A percentile compares a stretch with the other conserved stretches of the same genome.
phyloP scores from a whole-genome alignment of 371 early-diverging fungal genomes.

The Mortierella sp. region DNA sequence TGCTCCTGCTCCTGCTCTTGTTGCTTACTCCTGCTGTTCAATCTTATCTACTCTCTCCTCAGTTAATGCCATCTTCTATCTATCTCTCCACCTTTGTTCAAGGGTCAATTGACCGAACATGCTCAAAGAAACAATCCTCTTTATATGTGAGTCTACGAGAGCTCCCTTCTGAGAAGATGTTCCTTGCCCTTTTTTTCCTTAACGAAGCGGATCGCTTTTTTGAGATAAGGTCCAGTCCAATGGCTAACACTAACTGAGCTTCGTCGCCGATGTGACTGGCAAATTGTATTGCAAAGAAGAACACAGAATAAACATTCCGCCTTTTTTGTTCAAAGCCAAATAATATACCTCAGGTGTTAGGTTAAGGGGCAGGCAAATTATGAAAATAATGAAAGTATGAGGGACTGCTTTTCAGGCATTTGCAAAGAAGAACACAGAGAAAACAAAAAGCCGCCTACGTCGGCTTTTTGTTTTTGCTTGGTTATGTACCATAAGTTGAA shows the following conservation, averaged over 20 bases:
- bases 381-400: no score
- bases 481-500: no score
- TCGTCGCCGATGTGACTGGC: constrained; percentile 10
- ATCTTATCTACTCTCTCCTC: no score
- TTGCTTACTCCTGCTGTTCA: background rate
- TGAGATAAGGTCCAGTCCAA: background rate
- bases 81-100: background rate
- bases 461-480: no score
- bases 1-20: background rate
- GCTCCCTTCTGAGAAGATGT: background rate
- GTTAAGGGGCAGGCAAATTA: no score
- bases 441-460: no score
- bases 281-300: no score
- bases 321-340: no score
- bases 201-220: background rate
- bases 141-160: background rate
- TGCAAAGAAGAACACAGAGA: no score
- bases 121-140: background rate
- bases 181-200: background rate
- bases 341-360: no score
- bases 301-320: no score
- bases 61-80: background rate
- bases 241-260: background rate
- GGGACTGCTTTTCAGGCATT: no score
- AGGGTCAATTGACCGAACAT: background rate